These are phyloP conservation scores for Penicillium concentricum DNA, from an alignment of 2,329 filamentous ascomycete genomes.

Conservation along the genomic window DNA sequence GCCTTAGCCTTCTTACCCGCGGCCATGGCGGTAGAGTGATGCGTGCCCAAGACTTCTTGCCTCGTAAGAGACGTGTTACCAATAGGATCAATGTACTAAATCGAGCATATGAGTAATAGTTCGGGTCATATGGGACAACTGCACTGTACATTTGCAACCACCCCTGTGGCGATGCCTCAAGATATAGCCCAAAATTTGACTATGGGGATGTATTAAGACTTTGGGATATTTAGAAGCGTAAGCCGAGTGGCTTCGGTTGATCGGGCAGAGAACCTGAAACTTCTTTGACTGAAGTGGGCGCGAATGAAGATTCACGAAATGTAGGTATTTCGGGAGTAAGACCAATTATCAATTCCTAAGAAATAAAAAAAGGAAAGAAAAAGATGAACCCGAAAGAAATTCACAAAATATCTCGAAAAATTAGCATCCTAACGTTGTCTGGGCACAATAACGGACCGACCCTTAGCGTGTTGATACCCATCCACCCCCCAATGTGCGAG, in stretches of 20 bases:
- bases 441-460: slow-evolving; percentile 21
- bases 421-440: slow-evolving; percentile 10
- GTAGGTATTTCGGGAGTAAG: slow-evolving; percentile 29
- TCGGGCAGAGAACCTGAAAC: slow-evolving; percentile 23
- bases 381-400: slow-evolving; percentile 1
- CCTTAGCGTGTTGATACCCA: slow-evolving; percentile 28
- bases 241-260: slow-evolving; percentile 16
- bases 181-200: slow-evolving; percentile 32
- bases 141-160: slow-evolving; percentile 34
- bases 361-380: slow-evolving; percentile 11
- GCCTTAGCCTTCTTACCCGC: slow-evolving; percentile 31
- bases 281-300: slow-evolving; percentile 24
- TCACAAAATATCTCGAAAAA: slow-evolving; percentile 13
- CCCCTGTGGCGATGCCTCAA: slow-evolving; percentile 28
- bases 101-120: slow-evolving; percentile 26
- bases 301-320: slow-evolving; percentile 37
- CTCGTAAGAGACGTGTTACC: slow-evolving; percentile 32
- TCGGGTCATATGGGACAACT: slow-evolving; percentile 30
- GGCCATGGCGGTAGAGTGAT: slow-evolving; percentile 30
- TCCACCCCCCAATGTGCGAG: slow-evolving; percentile 15
- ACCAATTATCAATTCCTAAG: slow-evolving; percentile 21
- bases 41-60: slow-evolving; percentile 31
- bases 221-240: slow-evolving; percentile 18
- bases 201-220: slow-evolving; percentile 17
- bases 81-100: slow-evolving; percentile 26